Percentiles rank a stretch among this genome's conserved stretches.
Evolutionary conservation across 768 basidiomycete species (phyloP).

Genomic region (Galerina sulciceps): DNA sequence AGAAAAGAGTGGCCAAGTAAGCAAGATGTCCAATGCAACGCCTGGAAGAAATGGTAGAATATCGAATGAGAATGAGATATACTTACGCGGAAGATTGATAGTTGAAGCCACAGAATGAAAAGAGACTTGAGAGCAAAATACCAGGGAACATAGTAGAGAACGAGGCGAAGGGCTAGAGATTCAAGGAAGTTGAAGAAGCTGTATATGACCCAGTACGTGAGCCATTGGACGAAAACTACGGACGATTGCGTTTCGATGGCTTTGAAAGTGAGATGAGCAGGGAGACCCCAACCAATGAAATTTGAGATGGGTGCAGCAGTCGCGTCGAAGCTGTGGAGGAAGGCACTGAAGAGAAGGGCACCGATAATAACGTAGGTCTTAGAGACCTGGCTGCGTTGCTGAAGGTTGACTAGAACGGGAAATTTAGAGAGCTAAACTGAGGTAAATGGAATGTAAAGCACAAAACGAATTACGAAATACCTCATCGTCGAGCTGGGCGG

Average conservation of each 20-base stretch:
- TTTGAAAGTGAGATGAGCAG: conserved; percentile 93
- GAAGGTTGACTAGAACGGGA: background rate
- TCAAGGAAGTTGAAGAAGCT: conserved; percentile 94
- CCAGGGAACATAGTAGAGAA: conserved; percentile 94
- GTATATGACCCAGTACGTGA: conserved; percentile 97
- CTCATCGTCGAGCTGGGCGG: conserved; percentile 95
- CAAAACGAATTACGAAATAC: conserved; percentile 43
- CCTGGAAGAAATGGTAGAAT: conserved; percentile 2
- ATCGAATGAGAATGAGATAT: conserved; percentile 10
- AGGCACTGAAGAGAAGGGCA: no score
- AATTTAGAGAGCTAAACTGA: background rate
- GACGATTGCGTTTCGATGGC: conserved; percentile 87
- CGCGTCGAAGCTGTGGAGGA: conserved; percentile 15
- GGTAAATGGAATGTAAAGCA: no score
- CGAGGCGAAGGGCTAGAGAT: conserved; percentile 77
- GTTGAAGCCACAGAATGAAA: conserved; percentile 92
- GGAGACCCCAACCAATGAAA: conserved; percentile 67
- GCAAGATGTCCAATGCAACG: conserved; percentile 15
- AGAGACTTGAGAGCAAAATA: conserved; percentile 92
- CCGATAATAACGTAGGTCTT: no score
- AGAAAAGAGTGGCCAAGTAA: conserved; percentile 21
- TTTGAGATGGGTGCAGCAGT: no score
- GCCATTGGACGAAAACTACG: conserved; percentile 91
- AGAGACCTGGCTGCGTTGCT: no score
- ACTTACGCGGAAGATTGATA: conserved; percentile 82